Evolutionary conservation across 805 yeast species (phyloP), one percentile per base, ranked within the genome.

Genomic region (Ascoidea rubescens): DNA sequence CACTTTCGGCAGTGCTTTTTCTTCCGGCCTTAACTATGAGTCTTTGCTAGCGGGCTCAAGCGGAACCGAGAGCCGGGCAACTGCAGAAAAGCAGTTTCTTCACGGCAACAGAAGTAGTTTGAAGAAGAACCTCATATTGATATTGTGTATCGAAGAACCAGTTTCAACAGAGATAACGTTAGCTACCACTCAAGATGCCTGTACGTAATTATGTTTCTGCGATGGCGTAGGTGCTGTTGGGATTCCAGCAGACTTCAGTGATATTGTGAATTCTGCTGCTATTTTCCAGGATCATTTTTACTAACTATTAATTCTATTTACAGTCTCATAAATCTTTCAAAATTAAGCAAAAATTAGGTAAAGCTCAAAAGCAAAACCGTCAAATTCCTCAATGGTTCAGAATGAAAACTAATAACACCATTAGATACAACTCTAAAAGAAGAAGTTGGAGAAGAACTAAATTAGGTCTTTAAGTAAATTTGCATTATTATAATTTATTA

Each of bases 401-500:
- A 80, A 82, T 90, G 77, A 91, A 89, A 86, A 88, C 98, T 73
- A 83, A 78, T 77, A 91, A 88, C 95, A 90, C 82, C 69, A 85
- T 93, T 81, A 88, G 95, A 83, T 88, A 88, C 87, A 91, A 91
- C 80, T 95, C 96, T 73, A 93, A 93, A 89, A 89, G 98, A 87
- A 86, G 98, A 84, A 96, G 93, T 93, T 91, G 99, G 99, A 91
- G 96, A 87, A 87, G 98, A 86, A 91, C 97, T 71, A 91, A 91
- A 95, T 82, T 91, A 78, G 80, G 82, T 83, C 75, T 91, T 82
- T 91, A 28, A 45, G 6, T 46, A 8, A 30, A 44, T 7, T 31
- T 33, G 17, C 14, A 28, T 21, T 10, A 16, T 30, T 8, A 48
- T 49, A 59, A 4, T 49, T 30, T 16, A 43, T 21, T 32, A 21